Base-by-base conservation (phyloP, 352 stramenopile genomes). In the Globisporangium radiosum region DNA sequence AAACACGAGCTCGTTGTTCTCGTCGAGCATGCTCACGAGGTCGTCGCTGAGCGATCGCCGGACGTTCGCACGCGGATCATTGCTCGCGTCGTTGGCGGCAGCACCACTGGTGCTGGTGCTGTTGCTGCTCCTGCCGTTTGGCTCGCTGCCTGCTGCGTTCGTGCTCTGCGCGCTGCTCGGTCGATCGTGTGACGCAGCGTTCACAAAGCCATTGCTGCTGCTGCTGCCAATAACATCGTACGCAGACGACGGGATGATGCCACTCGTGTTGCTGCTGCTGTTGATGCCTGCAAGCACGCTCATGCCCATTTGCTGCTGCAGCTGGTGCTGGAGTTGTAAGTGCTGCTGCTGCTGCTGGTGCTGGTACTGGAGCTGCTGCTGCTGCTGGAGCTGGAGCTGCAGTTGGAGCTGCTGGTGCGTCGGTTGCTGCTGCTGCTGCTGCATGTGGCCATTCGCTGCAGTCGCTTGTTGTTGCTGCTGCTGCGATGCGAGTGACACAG, bases 21-120 rank as follows among this genome's bases (percentile, higher is more conserved):
- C 78, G 59, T 88, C 75, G 38, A 90, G 60, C 76, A 92, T 85
- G 43, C 71, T 85, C 57, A 83, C 80, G n/a, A 92, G 74, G 60
- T 92, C 82, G 51, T 92, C 82, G 50, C 82, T 92, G 9, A 90
- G 66, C 37, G 78, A 88, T 3, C 79, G 69, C 52, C 85, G 75
- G 48, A 83, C 53, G 45, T 75, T 66, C 6, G 63, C 56, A 15
- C 78, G 73, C 25, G 71, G 71, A 48, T 67, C 65, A 9, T 61
- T 47, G 0, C 48, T 65, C 25, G 65, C 37, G 0, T 50, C 52
- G 25, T 64, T 57, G 47, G 65, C 53, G 37, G 40, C 49, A 7
- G 60, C 58, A 55, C 53, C 19, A 51, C 58, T 65, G 51, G 43
- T 54, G 40, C n/a, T 62, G 45, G n/a, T 57, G 56, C 42, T 58